These are phyloP conservation scores for Candida sojae DNA, from an alignment of 1,139 yeast genomes.

Conservation along the genomic window DNA sequence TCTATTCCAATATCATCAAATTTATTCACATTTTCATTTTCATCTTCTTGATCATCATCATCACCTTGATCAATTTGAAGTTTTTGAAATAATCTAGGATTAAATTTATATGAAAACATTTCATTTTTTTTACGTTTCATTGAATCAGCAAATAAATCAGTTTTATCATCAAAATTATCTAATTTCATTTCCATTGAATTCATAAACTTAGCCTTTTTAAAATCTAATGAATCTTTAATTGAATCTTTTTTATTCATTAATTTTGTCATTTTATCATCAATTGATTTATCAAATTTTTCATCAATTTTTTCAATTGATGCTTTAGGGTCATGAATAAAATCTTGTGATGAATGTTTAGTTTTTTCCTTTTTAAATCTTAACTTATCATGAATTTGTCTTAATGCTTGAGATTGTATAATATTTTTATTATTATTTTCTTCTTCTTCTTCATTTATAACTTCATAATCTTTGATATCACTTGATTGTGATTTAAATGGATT, in stretches of 20 bases:
- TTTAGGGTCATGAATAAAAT: conserved; percentile 23
- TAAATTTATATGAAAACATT: conserved; percentile 12
- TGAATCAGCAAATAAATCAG: conserved; percentile 10
- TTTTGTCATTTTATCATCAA: conserved; percentile 14
- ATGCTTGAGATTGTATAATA: conserved; percentile 19
- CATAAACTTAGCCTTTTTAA: conserved; percentile 9
- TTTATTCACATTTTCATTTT: background rate
- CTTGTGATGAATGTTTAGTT: conserved; percentile 21
- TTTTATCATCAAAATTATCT: conserved; percentile 13
- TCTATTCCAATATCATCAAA: background rate
- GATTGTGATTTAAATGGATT: too few relatives aligned
- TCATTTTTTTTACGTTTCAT: conserved; percentile 6
- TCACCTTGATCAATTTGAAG: conserved; percentile 9
- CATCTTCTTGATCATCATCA: conserved; percentile 8
- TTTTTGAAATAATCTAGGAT: conserved; percentile 16
- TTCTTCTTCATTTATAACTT: background rate
- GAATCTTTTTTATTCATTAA: conserved; percentile 17
- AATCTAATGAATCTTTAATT: conserved; percentile 13
- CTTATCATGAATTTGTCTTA: conserved; percentile 25
- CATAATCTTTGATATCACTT: background rate
- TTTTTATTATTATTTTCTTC: background rate
- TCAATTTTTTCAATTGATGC: conserved; percentile 20
- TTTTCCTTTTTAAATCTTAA: conserved; percentile 18
- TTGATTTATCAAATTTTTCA: conserved; percentile 21
- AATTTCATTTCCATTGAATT: conserved; percentile 6